These are phyloP conservation scores for Wallemia mellicola DNA, from an alignment of 1,284 basidiomycete species.

Conservation along the genomic window DNA sequence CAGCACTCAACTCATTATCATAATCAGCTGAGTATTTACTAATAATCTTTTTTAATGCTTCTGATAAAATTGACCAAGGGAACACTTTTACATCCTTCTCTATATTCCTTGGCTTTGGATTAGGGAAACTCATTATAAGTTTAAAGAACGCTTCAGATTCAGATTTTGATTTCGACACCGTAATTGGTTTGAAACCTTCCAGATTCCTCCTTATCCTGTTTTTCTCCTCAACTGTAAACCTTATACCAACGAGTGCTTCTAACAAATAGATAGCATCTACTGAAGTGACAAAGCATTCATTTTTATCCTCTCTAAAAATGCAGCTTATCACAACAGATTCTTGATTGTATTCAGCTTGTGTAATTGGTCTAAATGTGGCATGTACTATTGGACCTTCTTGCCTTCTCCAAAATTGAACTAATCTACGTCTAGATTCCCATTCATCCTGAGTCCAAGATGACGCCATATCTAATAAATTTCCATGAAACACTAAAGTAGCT, in stretches of 20 bases:
- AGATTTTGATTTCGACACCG: slow-evolving; percentile 56
- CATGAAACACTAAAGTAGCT: slow-evolving; percentile 15
- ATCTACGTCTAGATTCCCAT: slow-evolving; percentile 19
- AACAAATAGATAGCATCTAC: slow-evolving; percentile 83
- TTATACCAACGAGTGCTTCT: slow-evolving; percentile 50
- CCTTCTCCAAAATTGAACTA: slow-evolving; percentile 23
- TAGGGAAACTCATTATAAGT: slow-evolving; percentile 77
- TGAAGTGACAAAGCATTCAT: slow-evolving; percentile 61
- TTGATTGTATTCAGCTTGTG: slow-evolving; percentile 17
- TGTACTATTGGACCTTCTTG: slow-evolving; percentile 22
- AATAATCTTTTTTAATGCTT: slow-evolving; percentile 68
- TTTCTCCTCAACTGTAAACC: slow-evolving; percentile 82
- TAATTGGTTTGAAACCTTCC: slow-evolving; percentile 67
- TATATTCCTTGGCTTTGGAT: slow-evolving; percentile 79
- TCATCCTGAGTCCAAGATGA: slow-evolving; percentile 18
- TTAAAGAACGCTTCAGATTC: slow-evolving; percentile 65
- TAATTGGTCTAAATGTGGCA: slow-evolving; percentile 19
- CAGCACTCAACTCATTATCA: background rate
- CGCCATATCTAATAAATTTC: slow-evolving; percentile 22
- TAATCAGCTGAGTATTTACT: slow-evolving; percentile 35
- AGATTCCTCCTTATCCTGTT: slow-evolving; percentile 80
- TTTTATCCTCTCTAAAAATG: slow-evolving; percentile 52
- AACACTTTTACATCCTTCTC: slow-evolving; percentile 97
- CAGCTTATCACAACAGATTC: slow-evolving; percentile 34
- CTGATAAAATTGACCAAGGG: slow-evolving; percentile 51